phyloP scores from a whole-genome alignment of 1,284 basidiomycete species.

The Exobasidium rhododendri region DNA sequence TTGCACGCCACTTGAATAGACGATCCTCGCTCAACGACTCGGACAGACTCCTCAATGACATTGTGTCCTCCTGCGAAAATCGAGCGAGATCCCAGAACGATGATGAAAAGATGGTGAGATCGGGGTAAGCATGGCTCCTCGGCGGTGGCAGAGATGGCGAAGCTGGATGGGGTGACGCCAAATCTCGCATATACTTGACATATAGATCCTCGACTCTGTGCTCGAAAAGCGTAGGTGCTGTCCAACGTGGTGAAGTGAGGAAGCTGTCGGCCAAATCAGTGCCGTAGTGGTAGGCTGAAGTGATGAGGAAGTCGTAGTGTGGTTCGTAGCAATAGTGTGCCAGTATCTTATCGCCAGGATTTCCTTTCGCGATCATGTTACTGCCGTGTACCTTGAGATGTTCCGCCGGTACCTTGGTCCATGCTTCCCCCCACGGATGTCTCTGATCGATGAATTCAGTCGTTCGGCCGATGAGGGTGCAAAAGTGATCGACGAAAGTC shows the following conservation, averaged over 20 bases:
- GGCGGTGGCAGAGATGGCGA: slow-evolving; percentile 29
- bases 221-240: slow-evolving; percentile 54
- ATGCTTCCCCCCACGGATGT: slow-evolving; percentile 48
- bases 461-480: slow-evolving; percentile 51
- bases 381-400: slow-evolving; percentile 17
- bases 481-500: slow-evolving; percentile 55
- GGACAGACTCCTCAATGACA: slow-evolving; percentile 31
- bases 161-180: slow-evolving; percentile 18
- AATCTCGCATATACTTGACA: slow-evolving; percentile 40
- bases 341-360: slow-evolving; percentile 41
- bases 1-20: slow-evolving; percentile 52
- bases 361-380: neutral
- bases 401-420: slow-evolving; percentile 28
- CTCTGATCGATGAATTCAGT: slow-evolving; percentile 46
- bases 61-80: slow-evolving; percentile 54
- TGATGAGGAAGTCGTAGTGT: slow-evolving; percentile 54
- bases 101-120: slow-evolving; percentile 54
- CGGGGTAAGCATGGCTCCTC: slow-evolving; percentile 45
- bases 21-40: slow-evolving; percentile 49
- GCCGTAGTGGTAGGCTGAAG: slow-evolving; percentile 56
- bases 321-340: slow-evolving; percentile 56
- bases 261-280: slow-evolving; percentile 54
- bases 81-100: slow-evolving; percentile 56
- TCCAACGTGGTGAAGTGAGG: slow-evolving; percentile 49
- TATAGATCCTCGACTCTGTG: slow-evolving; percentile 53